Evolutionary conservation across 352 stramenopile genomes (phyloP).

Genomic region (Pythium aphanidermatum): DNA sequence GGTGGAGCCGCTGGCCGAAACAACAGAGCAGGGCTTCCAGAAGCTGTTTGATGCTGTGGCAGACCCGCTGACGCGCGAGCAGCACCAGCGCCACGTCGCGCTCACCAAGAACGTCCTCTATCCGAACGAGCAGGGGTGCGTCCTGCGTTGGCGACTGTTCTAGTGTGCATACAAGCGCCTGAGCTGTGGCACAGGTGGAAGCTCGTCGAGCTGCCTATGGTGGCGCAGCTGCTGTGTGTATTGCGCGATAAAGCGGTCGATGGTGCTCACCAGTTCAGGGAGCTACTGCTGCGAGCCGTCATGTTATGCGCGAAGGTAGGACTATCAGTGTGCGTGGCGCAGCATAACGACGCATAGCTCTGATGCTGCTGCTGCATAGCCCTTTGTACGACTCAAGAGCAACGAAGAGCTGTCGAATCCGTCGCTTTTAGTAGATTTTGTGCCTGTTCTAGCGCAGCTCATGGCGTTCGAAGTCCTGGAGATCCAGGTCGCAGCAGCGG

Average conservation of each 20-base stretch:
- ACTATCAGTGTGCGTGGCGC: not conserved
- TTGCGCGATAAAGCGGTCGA: slow-evolving; percentile 52
- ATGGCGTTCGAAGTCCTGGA: slow-evolving; percentile 50
- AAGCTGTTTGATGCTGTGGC: slow-evolving; percentile 59
- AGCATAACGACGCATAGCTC: not conserved
- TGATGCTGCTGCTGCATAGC: slow-evolving; percentile 20
- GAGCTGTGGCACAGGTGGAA: slow-evolving; percentile 56
- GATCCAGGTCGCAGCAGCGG: slow-evolving; percentile 52
- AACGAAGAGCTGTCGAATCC: slow-evolving; percentile 77
- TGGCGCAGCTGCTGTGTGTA: slow-evolving; percentile 50
- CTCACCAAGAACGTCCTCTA: slow-evolving; percentile 76
- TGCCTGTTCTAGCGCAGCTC: slow-evolving; percentile 50
- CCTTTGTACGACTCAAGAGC: slow-evolving; percentile 61
- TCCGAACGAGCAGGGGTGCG: slow-evolving; percentile 58
- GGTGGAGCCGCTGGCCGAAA: slow-evolving; percentile 6
- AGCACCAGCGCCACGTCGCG: slow-evolving; percentile 63
- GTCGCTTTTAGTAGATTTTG: slow-evolving; percentile 33
- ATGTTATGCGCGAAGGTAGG: slow-evolving; percentile 39
- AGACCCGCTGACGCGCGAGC: slow-evolving; percentile 57
- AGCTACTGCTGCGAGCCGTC: slow-evolving; percentile 35
- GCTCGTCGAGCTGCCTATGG: slow-evolving; percentile 50
- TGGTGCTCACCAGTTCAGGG: slow-evolving; percentile 31
- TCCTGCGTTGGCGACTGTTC: not conserved
- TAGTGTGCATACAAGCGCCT: not conserved
- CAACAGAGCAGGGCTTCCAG: slow-evolving; percentile 37